Conservation (phyloP, 257 asterid species). For the Solanum gandarillasii region DNA sequence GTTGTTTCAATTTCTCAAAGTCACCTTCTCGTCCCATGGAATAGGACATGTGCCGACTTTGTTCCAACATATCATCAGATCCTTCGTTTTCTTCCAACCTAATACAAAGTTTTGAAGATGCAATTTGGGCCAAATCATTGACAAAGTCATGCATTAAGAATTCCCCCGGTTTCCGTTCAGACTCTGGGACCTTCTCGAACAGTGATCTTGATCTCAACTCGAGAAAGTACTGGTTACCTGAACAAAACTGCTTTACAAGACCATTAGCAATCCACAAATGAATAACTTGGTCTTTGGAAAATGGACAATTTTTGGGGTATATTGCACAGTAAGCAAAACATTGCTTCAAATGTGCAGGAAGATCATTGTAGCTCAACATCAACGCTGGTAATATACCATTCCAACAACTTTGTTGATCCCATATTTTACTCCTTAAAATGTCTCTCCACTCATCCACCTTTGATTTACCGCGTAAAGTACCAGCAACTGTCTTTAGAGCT, state of each 20-base stretch:
- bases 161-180: fast-evolving
- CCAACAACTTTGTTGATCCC: background rate
- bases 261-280: background rate
- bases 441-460: background rate
- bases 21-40: background rate
- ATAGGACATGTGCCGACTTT: background rate
- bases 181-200: too few species aligned
- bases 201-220: too few species aligned
- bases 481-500: background rate
- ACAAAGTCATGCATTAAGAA: slow-evolving; percentile 3
- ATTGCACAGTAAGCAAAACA: background rate
- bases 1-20: background rate
- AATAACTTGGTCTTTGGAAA: background rate
- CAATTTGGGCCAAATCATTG: slow-evolving; percentile 2
- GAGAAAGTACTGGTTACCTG: too few species aligned
- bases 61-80: too few species aligned
- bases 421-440: background rate
- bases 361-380: background rate
- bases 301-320: background rate
- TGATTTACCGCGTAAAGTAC: background rate
- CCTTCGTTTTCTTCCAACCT: background rate
- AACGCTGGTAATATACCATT: background rate
- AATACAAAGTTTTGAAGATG: background rate
- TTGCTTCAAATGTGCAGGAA: background rate
- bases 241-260: background rate